Evolutionary conservation across 179 eudicot species (phyloP), one percentile per base, ranked within the genome.

Genomic region (Spergularia azorica): DNA sequence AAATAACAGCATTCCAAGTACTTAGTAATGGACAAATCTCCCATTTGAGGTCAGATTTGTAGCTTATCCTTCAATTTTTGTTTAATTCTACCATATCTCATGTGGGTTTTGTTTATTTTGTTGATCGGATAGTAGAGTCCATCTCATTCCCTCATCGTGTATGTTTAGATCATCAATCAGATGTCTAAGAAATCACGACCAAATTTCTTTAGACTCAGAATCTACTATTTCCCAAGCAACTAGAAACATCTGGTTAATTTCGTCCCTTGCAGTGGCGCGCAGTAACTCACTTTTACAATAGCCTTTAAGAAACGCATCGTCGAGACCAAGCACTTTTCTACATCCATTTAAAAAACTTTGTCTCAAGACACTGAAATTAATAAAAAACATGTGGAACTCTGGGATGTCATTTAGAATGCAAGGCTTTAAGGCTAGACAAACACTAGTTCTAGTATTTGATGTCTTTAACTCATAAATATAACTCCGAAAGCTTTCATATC

Each of bases 361-460:
- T 5, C 69, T 62, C 8, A 74, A 14, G 6, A 69, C 43, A 8
- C 14, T 7, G 26, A 63, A 63, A 12, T 58, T 74, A 9, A 74
- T 63, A 50, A 62, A 74, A 15, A 74, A 11, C 77, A 74, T 74
- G 13, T 63, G 77, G 26, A 74, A 63, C 15, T 74, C 58, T 5
- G 57, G 68, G 6, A 69, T 10, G 0, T 4, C 2, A 0, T 46
- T 48, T 13, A 57, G 16, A 13, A 74, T 63, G 15, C 20, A 26
- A 26, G 69, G 68, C 12, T 63, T 74, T 11, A 74, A 51, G 3
- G 10, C 21, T 2, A 74, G 9, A 5, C 62, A 74, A 1, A 61
- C 60, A 20, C 70, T 74, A 20, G 69, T 63, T 2, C 59, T 69
- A 7, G 2, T n/a, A 74, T 74, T 63, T 1, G 77, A 61, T 8